These are phyloP conservation scores for Pichia phayaonensis DNA, from an alignment of 805 yeast species.

Conservation along the genomic window DNA sequence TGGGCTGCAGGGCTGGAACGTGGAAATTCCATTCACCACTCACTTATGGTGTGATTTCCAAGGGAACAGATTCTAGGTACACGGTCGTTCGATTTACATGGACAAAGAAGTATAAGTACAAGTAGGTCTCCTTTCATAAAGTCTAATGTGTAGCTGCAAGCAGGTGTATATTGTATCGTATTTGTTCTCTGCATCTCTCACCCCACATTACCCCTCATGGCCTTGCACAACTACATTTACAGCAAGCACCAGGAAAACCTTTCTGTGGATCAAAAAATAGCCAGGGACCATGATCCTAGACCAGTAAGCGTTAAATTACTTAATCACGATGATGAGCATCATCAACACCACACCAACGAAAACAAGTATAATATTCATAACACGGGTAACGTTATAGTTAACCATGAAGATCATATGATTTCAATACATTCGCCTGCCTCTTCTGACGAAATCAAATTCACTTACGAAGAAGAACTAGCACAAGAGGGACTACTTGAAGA, in stretches of 20 bases:
- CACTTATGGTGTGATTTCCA: not conserved
- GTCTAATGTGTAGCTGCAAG: not conserved
- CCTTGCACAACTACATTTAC: slow-evolving; percentile 38
- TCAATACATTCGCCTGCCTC: not conserved
- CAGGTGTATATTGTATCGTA: not conserved
- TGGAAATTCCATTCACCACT: not conserved
- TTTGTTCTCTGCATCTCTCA: not conserved
- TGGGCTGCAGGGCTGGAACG: no score
- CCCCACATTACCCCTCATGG: slow-evolving; percentile 27
- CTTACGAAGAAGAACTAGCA: not conserved
- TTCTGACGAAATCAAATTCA: not conserved
- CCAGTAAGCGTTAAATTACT: slow-evolving; percentile 7
- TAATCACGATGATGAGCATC: not conserved
- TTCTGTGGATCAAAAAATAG: slow-evolving; percentile 28
- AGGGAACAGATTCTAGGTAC: not conserved
- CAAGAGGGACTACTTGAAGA: not conserved
- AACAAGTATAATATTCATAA: not conserved
- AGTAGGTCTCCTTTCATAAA: not conserved
- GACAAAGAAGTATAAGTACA: not conserved
- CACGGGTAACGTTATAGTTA: not conserved
- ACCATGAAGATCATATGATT: not conserved
- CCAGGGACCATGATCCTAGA: slow-evolving; percentile 29
- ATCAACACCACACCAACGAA: not conserved
- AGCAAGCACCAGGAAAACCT: slow-evolving; percentile 32
- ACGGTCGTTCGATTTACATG: not conserved